Conservation (phyloP, 1,139 yeast genomes). For the Yamadazyma conglobata region DNA sequence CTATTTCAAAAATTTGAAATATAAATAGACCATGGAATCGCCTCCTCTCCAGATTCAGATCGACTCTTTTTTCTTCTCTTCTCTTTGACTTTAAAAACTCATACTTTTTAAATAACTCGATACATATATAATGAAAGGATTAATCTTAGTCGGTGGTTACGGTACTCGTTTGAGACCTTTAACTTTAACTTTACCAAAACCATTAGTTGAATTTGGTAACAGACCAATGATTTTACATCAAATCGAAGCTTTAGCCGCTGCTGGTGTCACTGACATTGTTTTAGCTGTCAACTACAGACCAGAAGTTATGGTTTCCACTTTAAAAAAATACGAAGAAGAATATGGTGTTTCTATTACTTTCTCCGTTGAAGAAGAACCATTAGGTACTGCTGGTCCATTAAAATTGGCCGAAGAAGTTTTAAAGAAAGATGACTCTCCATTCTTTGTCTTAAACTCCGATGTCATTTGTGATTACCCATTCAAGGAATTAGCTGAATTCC, state of each 20-base stretch:
- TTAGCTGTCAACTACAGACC: conserved; percentile 99
- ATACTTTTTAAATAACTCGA: conserved; percentile 3
- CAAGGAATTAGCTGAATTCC: conserved; percentile 88
- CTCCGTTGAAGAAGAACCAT: conserved; percentile 98
- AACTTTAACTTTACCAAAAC: conserved; percentile 96
- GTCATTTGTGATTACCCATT: conserved; percentile 99
- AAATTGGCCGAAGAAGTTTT: conserved; percentile 93
- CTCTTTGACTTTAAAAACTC: conserved; percentile 8
- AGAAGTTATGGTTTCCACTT: conserved; percentile 95
- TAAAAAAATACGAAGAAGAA: conserved; percentile 89
- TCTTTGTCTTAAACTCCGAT: conserved; percentile 96
- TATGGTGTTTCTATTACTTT: conserved; percentile 95
- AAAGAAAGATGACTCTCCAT: conserved; percentile 93
- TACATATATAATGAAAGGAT: conserved; percentile 72
- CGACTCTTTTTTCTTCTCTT: conserved; percentile 4
- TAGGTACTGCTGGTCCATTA: conserved; percentile 99
- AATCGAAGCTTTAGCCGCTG: conserved; percentile 95
- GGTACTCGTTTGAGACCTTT: conserved; percentile 99
- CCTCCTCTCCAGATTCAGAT: conserved; percentile 4
- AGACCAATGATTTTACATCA: conserved; percentile 97
- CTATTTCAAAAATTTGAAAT: conserved; percentile 4
- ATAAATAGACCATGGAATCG: conserved; percentile 9
- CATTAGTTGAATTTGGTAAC: conserved; percentile 97
- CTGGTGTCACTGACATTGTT: conserved; percentile 98
- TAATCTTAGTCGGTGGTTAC: conserved; percentile 98